Evolutionary conservation across 257 asterid species (phyloP).

Genomic region (Solanum virginianum): DNA sequence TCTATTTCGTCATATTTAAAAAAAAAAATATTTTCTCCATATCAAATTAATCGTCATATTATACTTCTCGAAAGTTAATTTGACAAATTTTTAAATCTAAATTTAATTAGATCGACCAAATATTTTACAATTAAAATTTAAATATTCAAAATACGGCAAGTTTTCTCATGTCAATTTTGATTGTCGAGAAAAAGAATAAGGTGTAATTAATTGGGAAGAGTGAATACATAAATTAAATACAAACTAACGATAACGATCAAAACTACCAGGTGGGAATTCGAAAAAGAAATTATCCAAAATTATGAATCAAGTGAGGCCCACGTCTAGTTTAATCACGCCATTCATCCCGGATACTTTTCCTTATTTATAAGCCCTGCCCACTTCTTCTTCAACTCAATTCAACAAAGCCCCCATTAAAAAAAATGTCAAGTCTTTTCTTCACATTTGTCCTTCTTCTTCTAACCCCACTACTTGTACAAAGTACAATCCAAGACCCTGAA

Average conservation of each 20-base stretch:
- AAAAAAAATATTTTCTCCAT: accelerated
- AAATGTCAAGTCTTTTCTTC: background rate
- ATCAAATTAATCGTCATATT: too few species aligned
- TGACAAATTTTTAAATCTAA: too few species aligned
- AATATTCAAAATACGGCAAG: too few species aligned
- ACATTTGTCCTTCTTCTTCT: slow-evolving; percentile 2
- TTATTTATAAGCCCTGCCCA: slow-evolving; percentile 16
- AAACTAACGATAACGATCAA: background rate
- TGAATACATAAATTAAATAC: background rate
- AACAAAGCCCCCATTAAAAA: background rate
- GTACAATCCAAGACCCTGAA: slow-evolving; percentile 26
- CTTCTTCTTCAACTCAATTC: background rate
- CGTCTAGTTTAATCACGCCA: slow-evolving; percentile 58
- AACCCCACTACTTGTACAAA: background rate
- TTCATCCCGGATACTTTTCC: slow-evolving; percentile 27
- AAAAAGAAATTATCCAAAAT: background rate
- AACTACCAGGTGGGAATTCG: slow-evolving; percentile 22
- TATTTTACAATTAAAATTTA: too few species aligned
- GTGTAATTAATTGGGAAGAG: too few species aligned
- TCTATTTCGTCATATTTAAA: too few species aligned
- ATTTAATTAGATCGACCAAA: too few species aligned
- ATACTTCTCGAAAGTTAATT: too few species aligned
- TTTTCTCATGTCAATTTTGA: too few species aligned
- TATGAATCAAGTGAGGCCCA: slow-evolving; percentile 21
- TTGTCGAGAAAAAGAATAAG: too few species aligned